These are phyloP conservation scores for Agapanthus africanus DNA, from an alignment of 106 monocot species.

Conservation along the genomic window DNA sequence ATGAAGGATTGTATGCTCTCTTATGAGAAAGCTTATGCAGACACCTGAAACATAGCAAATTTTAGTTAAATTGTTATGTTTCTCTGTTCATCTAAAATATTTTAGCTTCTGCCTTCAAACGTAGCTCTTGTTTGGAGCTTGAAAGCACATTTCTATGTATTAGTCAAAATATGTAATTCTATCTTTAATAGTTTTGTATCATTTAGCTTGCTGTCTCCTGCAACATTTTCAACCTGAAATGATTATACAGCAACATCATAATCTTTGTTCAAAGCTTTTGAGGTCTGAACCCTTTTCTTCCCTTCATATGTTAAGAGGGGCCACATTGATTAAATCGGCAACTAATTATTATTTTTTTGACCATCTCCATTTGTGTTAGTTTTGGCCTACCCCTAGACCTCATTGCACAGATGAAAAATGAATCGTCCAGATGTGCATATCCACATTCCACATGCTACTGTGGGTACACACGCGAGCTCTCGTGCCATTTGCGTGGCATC, in stretches of 20 bases:
- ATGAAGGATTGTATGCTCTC: not conserved
- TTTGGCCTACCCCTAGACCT: too few relatives aligned
- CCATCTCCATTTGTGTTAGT: too few relatives aligned
- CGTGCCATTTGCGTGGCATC: not conserved
- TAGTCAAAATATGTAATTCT: not conserved
- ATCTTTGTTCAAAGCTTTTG: too few relatives aligned
- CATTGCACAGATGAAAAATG: not conserved
- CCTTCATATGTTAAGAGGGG: too few relatives aligned
- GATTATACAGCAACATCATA: too few relatives aligned
- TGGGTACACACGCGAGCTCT: not conserved
- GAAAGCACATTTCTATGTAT: not conserved
- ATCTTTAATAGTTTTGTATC: not conserved
- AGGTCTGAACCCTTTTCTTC: too few relatives aligned
- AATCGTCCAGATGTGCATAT: not conserved
- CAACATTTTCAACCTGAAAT: not conserved
- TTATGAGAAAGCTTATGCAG: not conserved
- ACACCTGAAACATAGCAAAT: not conserved
- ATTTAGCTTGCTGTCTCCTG: not conserved
- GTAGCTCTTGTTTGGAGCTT: not conserved
- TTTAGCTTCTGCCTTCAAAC: not conserved
- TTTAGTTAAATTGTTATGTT: not conserved
- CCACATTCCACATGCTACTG: not conserved
- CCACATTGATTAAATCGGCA: too few relatives aligned
- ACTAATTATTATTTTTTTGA: too few relatives aligned
- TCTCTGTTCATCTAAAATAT: not conserved